Base-by-base conservation (phyloP, 805 yeast genomes). In the Metschnikowia peoriensis region DNA sequence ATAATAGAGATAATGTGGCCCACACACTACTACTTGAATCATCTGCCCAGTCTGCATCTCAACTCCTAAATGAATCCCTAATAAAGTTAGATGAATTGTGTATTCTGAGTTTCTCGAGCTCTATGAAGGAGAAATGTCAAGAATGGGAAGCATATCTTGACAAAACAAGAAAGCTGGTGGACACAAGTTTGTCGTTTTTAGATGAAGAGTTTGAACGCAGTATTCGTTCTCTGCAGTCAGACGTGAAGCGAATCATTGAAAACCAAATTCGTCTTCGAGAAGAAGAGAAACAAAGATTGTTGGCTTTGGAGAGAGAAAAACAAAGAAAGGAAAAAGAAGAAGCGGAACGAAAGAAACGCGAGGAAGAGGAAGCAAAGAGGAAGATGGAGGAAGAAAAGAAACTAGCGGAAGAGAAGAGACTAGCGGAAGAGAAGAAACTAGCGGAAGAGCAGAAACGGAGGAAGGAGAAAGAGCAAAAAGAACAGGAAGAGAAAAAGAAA, bases 391-490 rank as follows among this genome's bases (percentile, higher is more conserved):
- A 44, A 39, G 22, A 53, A 46, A 48, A 51, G 54, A 52, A 44
- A 40, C 49, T 51, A 34, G 54, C 42, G 34, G 52, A 46, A 51
- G 46, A 46, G 58, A 56, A 46, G 47, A 55, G 44, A 47, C 47
- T 42, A 29, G 58, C 52, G 14, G 55, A 54, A 41, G 45, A 44
- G 16, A 44, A 49, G 43, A 45, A 32, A 7, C 39, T 28, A 15
- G 50, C 50, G 7, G 52, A 61, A 44, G 47, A 54, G 51, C 51
- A 45, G 32, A 47, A 43, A 37, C 41, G 42, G 16, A 53, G 52
- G 35, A 47, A 55, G 57, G 51, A 54, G 42, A 66, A 65, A 44
- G 60, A 60, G 49, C 54, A 54, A 40, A 46, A 45, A 43, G 55
- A 51, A 11, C 35, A 44, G 40, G 41, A 56, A 11, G 58, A 65